Base-by-base conservation (phyloP, 352 stramenopile genomes). In the Globisporangium spinosum region DNA sequence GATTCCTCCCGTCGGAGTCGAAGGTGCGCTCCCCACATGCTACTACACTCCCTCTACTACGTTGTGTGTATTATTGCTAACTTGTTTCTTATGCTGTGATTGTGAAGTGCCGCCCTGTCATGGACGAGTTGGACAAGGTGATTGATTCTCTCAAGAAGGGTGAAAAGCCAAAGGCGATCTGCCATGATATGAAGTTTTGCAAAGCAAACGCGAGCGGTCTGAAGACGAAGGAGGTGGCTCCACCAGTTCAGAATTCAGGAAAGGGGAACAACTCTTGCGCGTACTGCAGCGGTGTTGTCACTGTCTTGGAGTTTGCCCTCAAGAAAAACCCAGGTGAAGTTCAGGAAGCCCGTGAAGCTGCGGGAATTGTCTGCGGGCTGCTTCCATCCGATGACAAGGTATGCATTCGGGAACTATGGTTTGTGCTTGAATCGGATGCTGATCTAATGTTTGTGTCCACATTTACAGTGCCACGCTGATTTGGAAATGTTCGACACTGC, bases 401-500 rank as follows among this genome's bases (percentile, higher is more conserved):
- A 66, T 29, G 78, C 59, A 15, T n/a, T 43, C 25, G 62, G 10
- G 8, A 12, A 25, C 8, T 27, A 3, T 27, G 59, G 22, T 17
- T 58, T 22, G 45, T 8, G 12, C 8, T 64, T 57, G 6, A 10
- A 45, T 64, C 3, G 49, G 22, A 23, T 69, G 13, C n/a, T 27
- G n/a, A 34, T 34, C 22, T 58, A 47, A 53, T 54, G 1, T 23
- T 49, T 51, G 4, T 61, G 5, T 17, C 15, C 69, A 32, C 34
- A 32, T 32, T 7, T 49, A 10, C 63, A 91, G 82, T 93, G 85
- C 47, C 82, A 91, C 59, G 32, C 77, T 40, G 75, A 91, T 53
- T 57, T 91, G 23, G 87, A 89, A 64, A 81, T 87, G 62, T 91
- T 93, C 55, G 83, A 91, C 66, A 58, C 72, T 53, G 83, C 77